Percentiles rank a stretch among this genome's conserved stretches.
phyloP scores from a whole-genome alignment of 1,284 basidiomycete species.

The Pyrrhoderma lamaoense region DNA sequence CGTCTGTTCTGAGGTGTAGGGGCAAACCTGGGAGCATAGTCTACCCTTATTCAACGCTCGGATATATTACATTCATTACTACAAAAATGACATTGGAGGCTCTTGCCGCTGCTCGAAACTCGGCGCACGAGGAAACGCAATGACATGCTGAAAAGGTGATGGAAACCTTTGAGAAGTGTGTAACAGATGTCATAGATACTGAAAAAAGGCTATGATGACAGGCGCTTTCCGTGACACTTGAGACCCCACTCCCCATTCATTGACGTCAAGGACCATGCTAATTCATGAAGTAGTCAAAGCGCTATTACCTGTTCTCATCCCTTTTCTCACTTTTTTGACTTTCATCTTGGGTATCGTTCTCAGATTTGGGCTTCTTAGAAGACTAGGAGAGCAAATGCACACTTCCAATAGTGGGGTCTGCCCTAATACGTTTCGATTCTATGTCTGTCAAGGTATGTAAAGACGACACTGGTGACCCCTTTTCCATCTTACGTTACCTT shows the following conservation, averaged over 20 bases:
- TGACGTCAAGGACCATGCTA: not conserved
- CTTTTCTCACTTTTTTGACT: not conserved
- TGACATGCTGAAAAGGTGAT: slow-evolving; percentile 29
- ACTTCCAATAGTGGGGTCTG: slow-evolving; percentile 16
- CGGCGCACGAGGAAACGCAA: slow-evolving; percentile 37
- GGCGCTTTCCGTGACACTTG: not conserved
- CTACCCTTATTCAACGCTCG: slow-evolving; percentile 51
- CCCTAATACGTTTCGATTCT: slow-evolving; percentile 31
- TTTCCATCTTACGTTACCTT: too few species aligned
- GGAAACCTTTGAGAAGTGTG: slow-evolving; percentile 15
- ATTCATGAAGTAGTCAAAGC: not conserved
- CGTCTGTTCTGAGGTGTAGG: slow-evolving; percentile 67
- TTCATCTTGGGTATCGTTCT: not conserved
- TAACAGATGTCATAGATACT: not conserved
- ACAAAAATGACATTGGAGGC: slow-evolving; percentile 32
- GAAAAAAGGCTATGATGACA: not conserved
- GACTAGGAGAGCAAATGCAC: slow-evolving; percentile 16
- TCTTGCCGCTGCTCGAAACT: slow-evolving; percentile 31
- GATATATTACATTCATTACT: slow-evolving; percentile 42
- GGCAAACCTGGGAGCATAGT: slow-evolving; percentile 70
- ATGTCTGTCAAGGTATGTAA: slow-evolving; percentile 40
- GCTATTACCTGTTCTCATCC: not conserved
- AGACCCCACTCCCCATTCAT: not conserved
- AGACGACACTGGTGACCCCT: slow-evolving; percentile 31
- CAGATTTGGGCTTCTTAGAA: not conserved